These are phyloP conservation scores for Epichloe uncinata DNA, from an alignment of 2,329 filamentous ascomycete species.

Conservation along the genomic window DNA sequence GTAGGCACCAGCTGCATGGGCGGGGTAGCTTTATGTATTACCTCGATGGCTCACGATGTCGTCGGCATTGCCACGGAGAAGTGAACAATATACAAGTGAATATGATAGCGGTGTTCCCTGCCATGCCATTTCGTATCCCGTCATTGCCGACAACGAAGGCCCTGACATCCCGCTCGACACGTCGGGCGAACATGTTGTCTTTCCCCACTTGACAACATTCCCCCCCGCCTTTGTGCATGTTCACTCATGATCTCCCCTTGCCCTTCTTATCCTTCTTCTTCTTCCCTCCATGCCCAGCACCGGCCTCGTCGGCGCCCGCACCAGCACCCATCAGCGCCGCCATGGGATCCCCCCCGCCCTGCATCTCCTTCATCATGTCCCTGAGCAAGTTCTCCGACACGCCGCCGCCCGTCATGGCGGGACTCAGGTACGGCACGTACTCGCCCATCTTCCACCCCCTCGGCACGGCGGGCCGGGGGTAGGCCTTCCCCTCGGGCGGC, in stretches of 20 bases:
- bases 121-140: no score
- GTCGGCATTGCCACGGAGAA: no score
- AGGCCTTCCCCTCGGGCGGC: slow-evolving; percentile 49
- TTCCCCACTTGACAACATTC: no score
- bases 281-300: neutral
- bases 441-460: slow-evolving; percentile 83
- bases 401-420: slow-evolving; percentile 82
- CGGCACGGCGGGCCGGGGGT: slow-evolving; percentile 64
- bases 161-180: no score
- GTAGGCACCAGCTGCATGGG: neutral
- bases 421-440: slow-evolving; percentile 74
- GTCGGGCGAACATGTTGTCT: no score
- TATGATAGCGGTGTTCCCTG: no score
- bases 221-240: no score
- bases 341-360: slow-evolving; percentile 33
- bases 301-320: no score
- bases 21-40: no score
- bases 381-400: slow-evolving; percentile 90
- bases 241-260: slow-evolving; percentile 20
- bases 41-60: no score
- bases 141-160: no score
- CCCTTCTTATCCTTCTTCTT: slow-evolving; percentile 39
- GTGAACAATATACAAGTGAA: no score
- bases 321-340: slow-evolving; percentile 22
- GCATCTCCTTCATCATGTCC: slow-evolving; percentile 95